Evolutionary conservation across 169 alveolate genomes (phyloP).

Genomic region (Cryptosporidium muris): DNA sequence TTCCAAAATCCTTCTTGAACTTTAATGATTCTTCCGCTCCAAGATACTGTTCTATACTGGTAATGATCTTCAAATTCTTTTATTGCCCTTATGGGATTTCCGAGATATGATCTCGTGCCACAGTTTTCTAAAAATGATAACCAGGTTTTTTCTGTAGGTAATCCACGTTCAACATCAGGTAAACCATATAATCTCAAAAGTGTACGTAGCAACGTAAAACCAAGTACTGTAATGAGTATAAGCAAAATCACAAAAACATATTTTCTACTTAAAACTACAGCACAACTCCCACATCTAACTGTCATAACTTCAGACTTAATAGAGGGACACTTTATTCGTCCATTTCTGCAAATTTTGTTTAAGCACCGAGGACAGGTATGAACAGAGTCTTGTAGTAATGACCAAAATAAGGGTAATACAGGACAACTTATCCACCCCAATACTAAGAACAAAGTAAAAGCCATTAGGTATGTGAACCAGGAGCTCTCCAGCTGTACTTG

Average conservation of each 20-base stretch:
- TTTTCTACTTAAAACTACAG: constrained; percentile 70
- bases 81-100: constrained; percentile 71
- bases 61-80: constrained; percentile 69
- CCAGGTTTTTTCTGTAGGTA: constrained; percentile 70
- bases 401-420: constrained; percentile 68
- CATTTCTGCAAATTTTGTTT: constrained; percentile 64
- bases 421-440: constrained; percentile 70
- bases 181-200: constrained; percentile 47
- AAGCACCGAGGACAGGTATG: constrained; percentile 72
- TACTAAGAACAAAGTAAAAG: constrained; percentile 36
- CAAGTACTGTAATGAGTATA: constrained; percentile 24
- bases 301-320: constrained; percentile 71
- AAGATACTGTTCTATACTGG: constrained; percentile 61
- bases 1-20: constrained; percentile 73
- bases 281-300: constrained; percentile 70
- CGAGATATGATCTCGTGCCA: constrained; percentile 70
- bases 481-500: constrained; percentile 69
- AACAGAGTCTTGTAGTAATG: constrained; percentile 72
- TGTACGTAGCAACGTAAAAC: constrained; percentile 45
- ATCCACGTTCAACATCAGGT: constrained; percentile 71
- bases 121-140: constrained; percentile 60
- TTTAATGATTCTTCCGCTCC: constrained; percentile 72
- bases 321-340: constrained; percentile 68
- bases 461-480: constrained; percentile 58
- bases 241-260: constrained; percentile 33